A percentile compares a stretch with the other conserved stretches of the same genome.
Conservation (phyloP, 1,284 basidiomycete species). For the Boletus albobrunnescens region DNA sequence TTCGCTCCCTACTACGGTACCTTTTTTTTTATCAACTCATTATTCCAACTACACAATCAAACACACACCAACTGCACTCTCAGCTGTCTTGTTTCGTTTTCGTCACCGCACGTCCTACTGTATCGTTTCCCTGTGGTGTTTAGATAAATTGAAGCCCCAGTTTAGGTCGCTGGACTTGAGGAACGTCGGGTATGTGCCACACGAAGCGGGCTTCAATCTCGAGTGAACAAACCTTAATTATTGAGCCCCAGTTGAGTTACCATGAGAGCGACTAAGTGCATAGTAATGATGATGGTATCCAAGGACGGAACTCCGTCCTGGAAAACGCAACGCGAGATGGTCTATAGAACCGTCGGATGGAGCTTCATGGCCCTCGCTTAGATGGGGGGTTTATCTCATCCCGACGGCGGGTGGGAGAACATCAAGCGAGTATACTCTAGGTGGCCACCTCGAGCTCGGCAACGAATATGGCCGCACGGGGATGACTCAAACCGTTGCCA, state of each 20-base stretch:
- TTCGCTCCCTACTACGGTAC: constrained; percentile 1
- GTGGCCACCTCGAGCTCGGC: no score
- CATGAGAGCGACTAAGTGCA: background rate
- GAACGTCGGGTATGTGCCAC: background rate
- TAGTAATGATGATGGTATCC: constrained; percentile 21
- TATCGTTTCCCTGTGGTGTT: constrained; percentile 11
- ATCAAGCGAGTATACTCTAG: no score
- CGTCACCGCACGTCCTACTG: constrained; percentile 12
- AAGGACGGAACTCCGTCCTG: constrained; percentile 7
- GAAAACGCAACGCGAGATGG: background rate
- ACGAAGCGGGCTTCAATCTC: background rate
- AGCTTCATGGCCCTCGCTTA: background rate
- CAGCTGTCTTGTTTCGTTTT: background rate
- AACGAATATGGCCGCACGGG: no score
- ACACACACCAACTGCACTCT: background rate
- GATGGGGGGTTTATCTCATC: background rate
- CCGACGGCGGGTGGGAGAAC: background rate
- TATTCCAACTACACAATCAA: constrained; percentile 13
- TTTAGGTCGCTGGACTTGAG: background rate
- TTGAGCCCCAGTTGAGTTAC: constrained; percentile 6
- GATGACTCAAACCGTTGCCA: constrained; percentile 2
- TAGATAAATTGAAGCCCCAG: constrained; percentile 3
- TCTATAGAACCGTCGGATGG: constrained; percentile 1
- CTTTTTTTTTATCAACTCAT: constrained; percentile 17
- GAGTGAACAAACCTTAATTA: constrained; percentile 18